Conservation (phyloP, 2,329 filamentous ascomycete genomes). For the Escovopsis sp. region DNA sequence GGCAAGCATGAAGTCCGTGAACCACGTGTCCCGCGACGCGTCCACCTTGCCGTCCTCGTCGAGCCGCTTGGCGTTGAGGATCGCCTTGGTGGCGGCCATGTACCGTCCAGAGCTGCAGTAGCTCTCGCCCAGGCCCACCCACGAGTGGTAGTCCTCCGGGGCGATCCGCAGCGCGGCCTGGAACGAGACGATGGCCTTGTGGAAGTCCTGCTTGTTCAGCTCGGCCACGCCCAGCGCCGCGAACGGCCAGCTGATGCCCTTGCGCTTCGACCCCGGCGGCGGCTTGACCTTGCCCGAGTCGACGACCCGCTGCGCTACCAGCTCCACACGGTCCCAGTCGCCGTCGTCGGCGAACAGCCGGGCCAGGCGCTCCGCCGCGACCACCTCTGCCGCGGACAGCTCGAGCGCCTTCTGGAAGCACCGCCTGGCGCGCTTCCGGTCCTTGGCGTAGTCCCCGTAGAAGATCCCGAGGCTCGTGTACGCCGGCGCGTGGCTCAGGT, state of each 20-base stretch:
- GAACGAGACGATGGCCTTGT: constrained; percentile 80
- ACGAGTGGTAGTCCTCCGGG: constrained; percentile 83
- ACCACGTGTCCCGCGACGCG: constrained; percentile 63
- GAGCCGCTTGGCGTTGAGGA: constrained; percentile 67
- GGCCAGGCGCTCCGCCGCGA: constrained; percentile 76
- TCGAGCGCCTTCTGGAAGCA: constrained; percentile 97
- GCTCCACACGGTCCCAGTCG: constrained; percentile 94
- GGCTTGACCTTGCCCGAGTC: constrained; percentile 89
- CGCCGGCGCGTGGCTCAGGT: constrained; percentile 74
- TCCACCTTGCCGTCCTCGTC: constrained; percentile 40
- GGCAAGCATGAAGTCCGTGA: constrained; percentile 89
- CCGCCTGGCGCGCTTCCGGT: constrained; percentile 71
- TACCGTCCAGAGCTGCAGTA: constrained; percentile 90
- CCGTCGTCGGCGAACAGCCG: constrained; percentile 73
- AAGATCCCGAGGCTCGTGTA: constrained; percentile 85
- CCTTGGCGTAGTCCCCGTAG: constrained; percentile 80
- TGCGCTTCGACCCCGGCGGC: constrained; percentile 81
- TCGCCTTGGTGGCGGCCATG: constrained; percentile 85
- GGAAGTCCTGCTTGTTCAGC: constrained; percentile 83
- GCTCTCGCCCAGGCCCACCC: constrained; percentile 92
- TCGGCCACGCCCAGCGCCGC: constrained; percentile 88
- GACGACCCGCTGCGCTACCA: constrained; percentile 77
- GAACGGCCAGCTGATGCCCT: constrained; percentile 90
- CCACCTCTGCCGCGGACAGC: constrained; percentile 70
- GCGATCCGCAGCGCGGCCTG: constrained; percentile 73